phyloP scores from a whole-genome alignment of 106 monocot genomes.

The Acorus gramineus region DNA sequence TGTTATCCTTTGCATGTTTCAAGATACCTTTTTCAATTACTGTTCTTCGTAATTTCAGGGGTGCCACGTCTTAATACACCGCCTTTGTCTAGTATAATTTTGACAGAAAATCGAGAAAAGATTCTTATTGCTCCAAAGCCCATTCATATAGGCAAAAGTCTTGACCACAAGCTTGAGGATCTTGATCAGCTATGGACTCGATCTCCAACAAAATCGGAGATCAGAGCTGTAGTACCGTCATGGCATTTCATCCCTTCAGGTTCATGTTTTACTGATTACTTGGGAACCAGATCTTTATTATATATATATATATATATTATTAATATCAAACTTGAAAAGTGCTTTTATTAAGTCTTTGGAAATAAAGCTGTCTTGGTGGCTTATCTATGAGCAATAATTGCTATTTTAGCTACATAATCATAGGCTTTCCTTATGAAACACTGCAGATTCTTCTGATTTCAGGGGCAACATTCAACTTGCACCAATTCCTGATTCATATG shows the following conservation, averaged over 20 bases:
- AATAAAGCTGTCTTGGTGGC: no score
- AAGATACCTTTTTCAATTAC: no score
- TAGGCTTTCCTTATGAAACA: conserved; percentile 33
- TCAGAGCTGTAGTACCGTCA: conserved; percentile 50
- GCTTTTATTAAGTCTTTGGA: no score
- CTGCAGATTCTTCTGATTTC: conserved; percentile 72
- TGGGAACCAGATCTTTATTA: neutral
- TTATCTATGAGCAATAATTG: no score
- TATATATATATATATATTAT: neutral
- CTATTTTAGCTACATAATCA: conserved; percentile 8
- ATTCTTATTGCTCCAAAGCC: conserved; percentile 52
- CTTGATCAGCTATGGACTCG: conserved; percentile 87
- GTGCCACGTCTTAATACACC: conserved; percentile 94
- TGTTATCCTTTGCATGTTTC: neutral
- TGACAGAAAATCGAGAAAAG: conserved; percentile 49
- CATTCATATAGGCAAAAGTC: conserved; percentile 40
- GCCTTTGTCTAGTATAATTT: conserved; percentile 41
- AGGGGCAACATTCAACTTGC: conserved; percentile 61
- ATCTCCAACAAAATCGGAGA: conserved; percentile 82
- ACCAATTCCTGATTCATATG: conserved; percentile 87
- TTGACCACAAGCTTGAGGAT: conserved; percentile 51
- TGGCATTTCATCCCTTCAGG: conserved; percentile 77
- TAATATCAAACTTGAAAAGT: no score
- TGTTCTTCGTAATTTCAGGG: conserved; percentile 24
- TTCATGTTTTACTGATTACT: conserved; percentile 14